Evolutionary conservation across 2,329 filamentous ascomycete species (phyloP).

Genomic region (Cytospora leucostoma): DNA sequence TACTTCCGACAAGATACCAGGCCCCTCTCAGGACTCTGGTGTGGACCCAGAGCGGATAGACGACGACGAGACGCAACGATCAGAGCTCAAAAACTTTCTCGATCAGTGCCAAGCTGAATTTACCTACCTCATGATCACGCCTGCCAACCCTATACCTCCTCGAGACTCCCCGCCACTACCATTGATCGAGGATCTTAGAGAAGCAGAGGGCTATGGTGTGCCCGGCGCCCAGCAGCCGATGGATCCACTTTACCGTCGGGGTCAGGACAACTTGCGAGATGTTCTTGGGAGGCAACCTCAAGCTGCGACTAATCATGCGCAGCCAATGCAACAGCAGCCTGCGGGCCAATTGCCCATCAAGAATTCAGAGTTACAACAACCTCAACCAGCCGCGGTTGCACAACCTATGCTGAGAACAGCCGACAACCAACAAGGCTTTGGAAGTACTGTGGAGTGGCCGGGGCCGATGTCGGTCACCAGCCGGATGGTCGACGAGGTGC

Average conservation of each 20-base stretch:
- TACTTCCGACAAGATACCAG: constrained; percentile 42
- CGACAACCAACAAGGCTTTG: constrained; percentile 35
- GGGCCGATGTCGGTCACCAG: constrained; percentile 31
- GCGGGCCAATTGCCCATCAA: constrained; percentile 32
- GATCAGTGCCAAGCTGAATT: constrained; percentile 68
- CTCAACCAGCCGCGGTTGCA: constrained; percentile 45
- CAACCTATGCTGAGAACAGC: constrained; percentile 21
- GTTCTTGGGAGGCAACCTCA: constrained; percentile 39
- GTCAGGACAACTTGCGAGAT: constrained; percentile 20
- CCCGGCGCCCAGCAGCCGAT: constrained; percentile 45
- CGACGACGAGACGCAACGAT: constrained; percentile 54
- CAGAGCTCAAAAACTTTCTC: constrained; percentile 61
- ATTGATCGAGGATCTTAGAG: constrained; percentile 60
- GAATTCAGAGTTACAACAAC: constrained; percentile 36
- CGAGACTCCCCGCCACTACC: constrained; percentile 62
- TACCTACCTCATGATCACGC: constrained; percentile 68
- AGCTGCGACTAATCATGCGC: constrained; percentile 53
- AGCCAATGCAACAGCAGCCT: constrained; percentile 42
- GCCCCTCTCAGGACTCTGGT: constrained; percentile 45
- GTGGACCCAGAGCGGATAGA: constrained; percentile 48
- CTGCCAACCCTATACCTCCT: constrained; percentile 66
- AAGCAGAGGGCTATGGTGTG: constrained; percentile 54
- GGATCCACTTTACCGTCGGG: constrained; percentile 28
- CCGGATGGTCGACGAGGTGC: constrained; percentile 31
- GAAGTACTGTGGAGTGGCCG: constrained; percentile 38